Base-by-base conservation (phyloP, 345 rosid genomes). In the Litchi chinensis region DNA sequence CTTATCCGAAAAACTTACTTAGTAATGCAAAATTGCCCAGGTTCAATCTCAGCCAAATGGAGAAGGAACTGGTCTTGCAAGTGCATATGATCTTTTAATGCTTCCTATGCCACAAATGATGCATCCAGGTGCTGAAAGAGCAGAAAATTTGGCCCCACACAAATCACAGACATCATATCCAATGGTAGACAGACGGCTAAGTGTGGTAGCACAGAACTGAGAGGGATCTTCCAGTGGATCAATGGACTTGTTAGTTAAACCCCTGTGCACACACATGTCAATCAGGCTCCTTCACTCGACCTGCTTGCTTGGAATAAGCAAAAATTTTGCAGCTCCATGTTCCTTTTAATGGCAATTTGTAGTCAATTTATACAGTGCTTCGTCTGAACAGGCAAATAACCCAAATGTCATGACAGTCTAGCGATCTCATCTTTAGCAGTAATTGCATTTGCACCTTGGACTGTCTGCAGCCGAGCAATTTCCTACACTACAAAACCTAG, bases 341-440 rank as follows among this genome's bases (percentile, higher is more conserved):
- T 96, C 65, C 98, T 79, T 87, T 91, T 96, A 80, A 96, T 94
- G 68, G 98, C 99, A 6, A 97, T 94, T 46, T 95, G 93, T 26
- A 96, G 92, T 87, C 98, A 96, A 82, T 93, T 94, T 85, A 96
- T 94, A 18, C 99, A 85, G 86, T 96, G 99, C 85, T 94, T 94
- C 73, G 98, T 97, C 50, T 89, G 92, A 78, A 96, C 89, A 41
- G 98, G 97, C 68, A 94, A 84, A 64, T 98, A 96, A 72, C 93
- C 93, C 68, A 96, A 85, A 84, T 94, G 99, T 63, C 98, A 90
- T 11, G 99, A 90, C 41, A 96, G 87, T 82, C 99, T 91, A 4
- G 95, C 99, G 95, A 96, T 94, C 92, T 96, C 99, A 69, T 91
- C 98, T 83, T 94, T 96, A 73, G 99, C 99, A 37, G 98, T 92